Conservation (phyloP, 176 grass and related monocot genomes). For the Secale cereale region DNA sequence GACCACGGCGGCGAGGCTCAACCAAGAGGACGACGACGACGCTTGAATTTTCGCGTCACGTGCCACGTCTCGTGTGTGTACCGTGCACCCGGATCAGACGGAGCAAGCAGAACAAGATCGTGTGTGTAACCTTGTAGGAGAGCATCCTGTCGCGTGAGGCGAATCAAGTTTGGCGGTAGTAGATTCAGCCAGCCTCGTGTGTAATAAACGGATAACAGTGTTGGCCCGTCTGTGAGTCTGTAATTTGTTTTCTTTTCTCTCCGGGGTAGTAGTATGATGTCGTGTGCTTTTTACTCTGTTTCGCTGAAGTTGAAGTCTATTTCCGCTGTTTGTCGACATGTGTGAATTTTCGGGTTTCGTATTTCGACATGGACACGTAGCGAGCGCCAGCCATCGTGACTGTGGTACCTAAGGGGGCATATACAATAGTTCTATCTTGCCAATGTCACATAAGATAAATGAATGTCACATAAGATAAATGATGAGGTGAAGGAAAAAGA, state of each 20-base stretch:
- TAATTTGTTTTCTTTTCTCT: neutral
- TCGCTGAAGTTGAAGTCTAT: no score
- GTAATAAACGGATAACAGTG: neutral
- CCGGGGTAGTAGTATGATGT: no score
- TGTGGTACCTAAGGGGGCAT: no score
- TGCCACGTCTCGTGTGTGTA: neutral
- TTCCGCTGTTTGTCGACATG: no score
- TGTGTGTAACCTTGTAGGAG: neutral
- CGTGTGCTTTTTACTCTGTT: no score
- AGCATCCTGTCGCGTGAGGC: neutral
- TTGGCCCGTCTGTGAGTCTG: neutral
- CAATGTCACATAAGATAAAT: no score
- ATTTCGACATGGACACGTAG: no score
- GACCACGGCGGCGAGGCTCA: slow-evolving; percentile 57
- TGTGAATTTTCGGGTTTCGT: no score
- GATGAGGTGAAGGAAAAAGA: no score
- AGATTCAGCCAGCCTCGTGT: neutral
- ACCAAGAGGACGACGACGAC: slow-evolving; percentile 26
- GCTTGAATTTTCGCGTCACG: neutral
- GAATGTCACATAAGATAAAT: no score
- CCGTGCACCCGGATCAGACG: neutral
- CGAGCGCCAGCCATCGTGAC: no score
- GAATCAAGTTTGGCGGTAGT: neutral
- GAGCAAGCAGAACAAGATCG: neutral
- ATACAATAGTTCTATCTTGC: no score